Base-by-base conservation (phyloP, 495 filamentous ascomycete species). In the Xylaria sp. region DNA sequence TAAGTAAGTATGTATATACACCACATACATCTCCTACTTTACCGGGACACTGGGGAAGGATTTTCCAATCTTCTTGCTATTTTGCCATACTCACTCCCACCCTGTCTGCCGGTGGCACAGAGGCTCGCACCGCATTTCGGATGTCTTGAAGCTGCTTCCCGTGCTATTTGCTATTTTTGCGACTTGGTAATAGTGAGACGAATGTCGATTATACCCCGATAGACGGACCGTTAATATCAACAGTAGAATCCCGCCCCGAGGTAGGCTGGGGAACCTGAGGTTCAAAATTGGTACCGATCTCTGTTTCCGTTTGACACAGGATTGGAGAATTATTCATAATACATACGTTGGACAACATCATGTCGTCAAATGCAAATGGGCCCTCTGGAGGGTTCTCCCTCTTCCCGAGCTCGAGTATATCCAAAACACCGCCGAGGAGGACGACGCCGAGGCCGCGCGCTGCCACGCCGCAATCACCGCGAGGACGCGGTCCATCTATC, bases 321-420 rank as follows among this genome's bases (percentile, higher is more conserved):
- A 70, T 21, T 24, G 68, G 68, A 21, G 37, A 26, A 37, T 69
- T 70, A n/a, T n/a, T n/a, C n/a, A n/a, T 69, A 62, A 68, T 5
- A 74, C 61, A 62, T 5, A 74, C 61, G 59, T 43, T 24, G 7
- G 44, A 33, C 19, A 40, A 15, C 19, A 81, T 76, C 76, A 82
- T 82, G 70, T 76, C 79, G 46, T 77, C 80, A 7, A 76, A 74
- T 55, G 79, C 73, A 7, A 76, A 74, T 55, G 79, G 73, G 14
- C 71, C 79, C 3, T 75, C 81, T 9, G 84, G 84, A 72, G 83
- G 84, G 46, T 84, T 86, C 75, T 86, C 84, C 72, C 83, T 86
- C 71, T 86, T 86, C 75, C 84, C 84, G 26, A 83, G 78, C 68
- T 75, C 82, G 33, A 86, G 75, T 40, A 12, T 66, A 0, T 55